These are phyloP conservation scores for Inga leiocalycina DNA, from an alignment of 306 rosid species.

Conservation along the genomic window DNA sequence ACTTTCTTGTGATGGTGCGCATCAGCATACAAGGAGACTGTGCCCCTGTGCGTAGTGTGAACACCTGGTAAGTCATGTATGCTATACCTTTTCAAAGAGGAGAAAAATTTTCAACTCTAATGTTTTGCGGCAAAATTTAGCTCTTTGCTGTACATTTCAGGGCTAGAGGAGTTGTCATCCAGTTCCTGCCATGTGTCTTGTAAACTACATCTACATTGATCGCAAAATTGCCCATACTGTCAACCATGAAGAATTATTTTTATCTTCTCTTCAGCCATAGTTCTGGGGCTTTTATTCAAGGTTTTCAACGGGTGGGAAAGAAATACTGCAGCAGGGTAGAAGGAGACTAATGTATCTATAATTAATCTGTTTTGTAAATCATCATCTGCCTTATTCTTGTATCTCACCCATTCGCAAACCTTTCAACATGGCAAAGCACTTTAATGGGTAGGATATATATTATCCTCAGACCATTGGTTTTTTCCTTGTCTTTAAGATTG, in stretches of 20 bases:
- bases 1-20: constrained; percentile 90
- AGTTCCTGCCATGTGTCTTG: background rate
- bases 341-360: background rate
- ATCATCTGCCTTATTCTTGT: background rate
- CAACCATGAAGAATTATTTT: background rate
- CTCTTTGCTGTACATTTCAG: constrained; percentile 18
- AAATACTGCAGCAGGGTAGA: background rate
- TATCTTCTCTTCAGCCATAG: too few species aligned
- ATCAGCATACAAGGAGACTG: constrained; percentile 78
- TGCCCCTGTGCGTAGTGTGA: constrained; percentile 88
- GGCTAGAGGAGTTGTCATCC: constrained; percentile 21
- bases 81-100: constrained; percentile 10
- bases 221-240: background rate
- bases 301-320: background rate
- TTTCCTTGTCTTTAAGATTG: background rate
- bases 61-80: constrained; percentile 44
- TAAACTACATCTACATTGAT: background rate
- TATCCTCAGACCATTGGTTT: background rate
- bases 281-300: background rate
- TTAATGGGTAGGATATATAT: background rate
- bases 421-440: background rate
- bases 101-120: constrained; percentile 14
- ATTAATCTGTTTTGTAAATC: background rate
- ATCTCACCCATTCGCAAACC: background rate
- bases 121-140: background rate